Base-by-base conservation (phyloP, 257 asterid genomes). In the Cruciata laevipes region DNA sequence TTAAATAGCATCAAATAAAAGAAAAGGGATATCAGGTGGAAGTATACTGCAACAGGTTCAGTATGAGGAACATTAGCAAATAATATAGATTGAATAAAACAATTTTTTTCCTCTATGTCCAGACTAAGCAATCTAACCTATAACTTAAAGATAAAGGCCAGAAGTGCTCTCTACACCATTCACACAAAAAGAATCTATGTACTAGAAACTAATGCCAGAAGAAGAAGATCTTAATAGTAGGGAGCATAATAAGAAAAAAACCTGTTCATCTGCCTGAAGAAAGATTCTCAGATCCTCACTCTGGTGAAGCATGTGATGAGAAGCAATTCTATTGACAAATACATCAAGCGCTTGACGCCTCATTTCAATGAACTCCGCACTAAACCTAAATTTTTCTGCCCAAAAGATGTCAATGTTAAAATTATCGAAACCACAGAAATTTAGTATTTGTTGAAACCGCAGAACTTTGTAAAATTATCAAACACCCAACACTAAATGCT, bases 231-330 rank as follows among this genome's bases (percentile, higher is more conserved):
- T 23, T 6, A 35, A 1, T 27, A 13, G 27, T 4, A 58, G 30
- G 13, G 44, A 73, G 27, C 9, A 53, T 9, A 61, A 37, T 63
- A 23, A 61, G 27, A 23, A 61, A 31, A 37, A 31, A 75, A 90
- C 99, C 97, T 88, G 99, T 69, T 94, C 99, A 83, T 94, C 99
- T 67, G 96, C 96, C 77, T 87, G 91, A 80, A 90, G 78, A 79
- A 94, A 94, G 67, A 74, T 87, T 78, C 97, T 88, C 80, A 94
- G 79, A 73, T 90, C 97, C 27, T 90, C 97, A 75, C 97, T 88
- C 68, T 83, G 87, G 76, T 71, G 85, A 77, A 94, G 97, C 79
- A 84, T 89, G 57, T 78, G 87, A 83, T 90, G 99, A 61, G 92
- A 83, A 73, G 97, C 96, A 70, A 90, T 79, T 63, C 97, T 85